phyloP scores from a whole-genome alignment of 1,284 basidiomycete genomes.

The Ustilago curta region DNA sequence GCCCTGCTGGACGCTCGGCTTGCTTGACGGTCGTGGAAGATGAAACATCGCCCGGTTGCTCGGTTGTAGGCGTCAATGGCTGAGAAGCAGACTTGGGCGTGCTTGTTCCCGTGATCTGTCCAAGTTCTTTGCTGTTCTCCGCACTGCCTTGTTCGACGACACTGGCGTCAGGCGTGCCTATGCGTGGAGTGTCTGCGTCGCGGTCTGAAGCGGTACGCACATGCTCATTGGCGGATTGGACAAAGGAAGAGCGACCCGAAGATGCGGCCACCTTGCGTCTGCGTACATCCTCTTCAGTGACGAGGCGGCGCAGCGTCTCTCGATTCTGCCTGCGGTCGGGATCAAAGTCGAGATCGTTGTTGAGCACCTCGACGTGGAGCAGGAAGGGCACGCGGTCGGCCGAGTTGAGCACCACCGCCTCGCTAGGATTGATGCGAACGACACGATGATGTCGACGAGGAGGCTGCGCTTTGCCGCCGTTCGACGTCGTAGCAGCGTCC shows the following conservation, averaged over 20 bases:
- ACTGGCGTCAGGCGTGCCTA: slow-evolving; percentile 11
- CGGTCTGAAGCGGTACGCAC: slow-evolving; percentile 9
- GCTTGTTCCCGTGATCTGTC: slow-evolving; percentile 15
- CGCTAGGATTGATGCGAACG: slow-evolving; percentile 95
- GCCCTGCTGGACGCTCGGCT: not conserved
- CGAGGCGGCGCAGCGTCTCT: slow-evolving; percentile 85
- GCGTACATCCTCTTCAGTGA: slow-evolving; percentile 77
- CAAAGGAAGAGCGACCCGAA: slow-evolving; percentile 25
- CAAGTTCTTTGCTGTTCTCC: not conserved
- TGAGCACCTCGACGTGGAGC: slow-evolving; percentile 90
- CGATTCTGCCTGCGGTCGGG: slow-evolving; percentile 81
- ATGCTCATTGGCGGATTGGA: slow-evolving; percentile 25
- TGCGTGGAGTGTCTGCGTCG: slow-evolving; percentile 11
- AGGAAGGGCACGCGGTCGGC: slow-evolving; percentile 95
- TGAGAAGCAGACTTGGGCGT: slow-evolving; percentile 28
- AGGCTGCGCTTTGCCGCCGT: slow-evolving; percentile 32
- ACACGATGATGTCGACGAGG: slow-evolving; percentile 85
- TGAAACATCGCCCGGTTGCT: slow-evolving; percentile 9
- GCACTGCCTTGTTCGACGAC: not conserved
- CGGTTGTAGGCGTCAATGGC: slow-evolving; percentile 27
- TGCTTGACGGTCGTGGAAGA: not conserved
- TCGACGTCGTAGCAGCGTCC: slow-evolving; percentile 19
- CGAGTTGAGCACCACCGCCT: slow-evolving; percentile 97
- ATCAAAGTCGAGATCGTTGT: slow-evolving; percentile 93
- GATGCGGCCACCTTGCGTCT: slow-evolving; percentile 56